Conservation (phyloP, 2,329 filamentous ascomycete species). For the Fusarium nanum region DNA sequence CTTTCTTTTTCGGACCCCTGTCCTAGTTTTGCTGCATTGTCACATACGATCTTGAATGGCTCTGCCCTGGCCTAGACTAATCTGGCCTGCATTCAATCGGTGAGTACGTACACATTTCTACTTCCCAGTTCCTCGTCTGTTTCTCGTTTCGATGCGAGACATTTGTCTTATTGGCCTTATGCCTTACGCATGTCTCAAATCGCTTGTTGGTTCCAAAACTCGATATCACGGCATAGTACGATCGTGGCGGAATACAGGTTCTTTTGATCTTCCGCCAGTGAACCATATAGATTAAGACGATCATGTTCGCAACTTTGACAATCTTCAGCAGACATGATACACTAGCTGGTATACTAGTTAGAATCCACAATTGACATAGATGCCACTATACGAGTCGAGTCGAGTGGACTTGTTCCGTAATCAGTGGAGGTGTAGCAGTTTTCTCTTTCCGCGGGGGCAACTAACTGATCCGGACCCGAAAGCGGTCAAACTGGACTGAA, state of each 20-base stretch:
- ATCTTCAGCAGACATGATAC: background rate
- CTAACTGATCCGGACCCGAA: background rate
- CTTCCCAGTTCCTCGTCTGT: background rate
- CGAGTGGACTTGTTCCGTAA: background rate
- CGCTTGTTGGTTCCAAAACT: background rate
- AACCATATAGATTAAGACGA: background rate
- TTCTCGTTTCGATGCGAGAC: background rate
- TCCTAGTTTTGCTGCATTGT: slow-evolving; percentile 13
- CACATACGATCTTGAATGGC: slow-evolving; percentile 20
- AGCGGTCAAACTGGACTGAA: background rate
- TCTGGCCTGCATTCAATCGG: too few species aligned
- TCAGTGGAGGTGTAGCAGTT: background rate
- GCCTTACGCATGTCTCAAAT: background rate
- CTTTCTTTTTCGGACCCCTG: slow-evolving; percentile 18
- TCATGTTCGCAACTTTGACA: background rate
- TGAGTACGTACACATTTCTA: background rate
- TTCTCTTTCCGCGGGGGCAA: background rate
- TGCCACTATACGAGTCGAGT: background rate
- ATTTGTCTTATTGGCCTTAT: background rate
- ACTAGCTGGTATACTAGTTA: background rate
- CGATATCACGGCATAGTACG: too few species aligned
- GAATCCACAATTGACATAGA: background rate
- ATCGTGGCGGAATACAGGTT: background rate
- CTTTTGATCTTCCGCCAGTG: background rate
- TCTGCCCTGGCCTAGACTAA: too few species aligned